Evolutionary conservation across 306 rosid genomes (phyloP).

Genomic region (Neltuma alba): DNA sequence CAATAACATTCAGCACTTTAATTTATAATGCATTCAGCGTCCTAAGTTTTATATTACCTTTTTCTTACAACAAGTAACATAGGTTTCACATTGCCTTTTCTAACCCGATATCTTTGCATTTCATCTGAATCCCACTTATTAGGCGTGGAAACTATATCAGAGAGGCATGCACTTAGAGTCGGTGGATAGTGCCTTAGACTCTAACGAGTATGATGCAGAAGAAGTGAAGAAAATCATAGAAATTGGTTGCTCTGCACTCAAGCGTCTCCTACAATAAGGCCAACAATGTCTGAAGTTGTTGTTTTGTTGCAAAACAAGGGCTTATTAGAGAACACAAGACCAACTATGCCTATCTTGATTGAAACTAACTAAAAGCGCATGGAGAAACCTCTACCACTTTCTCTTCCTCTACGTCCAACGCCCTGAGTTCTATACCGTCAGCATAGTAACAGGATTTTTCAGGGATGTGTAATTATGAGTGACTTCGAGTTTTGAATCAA

Average conservation of each 20-base stretch:
- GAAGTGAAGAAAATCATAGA: slow-evolving; percentile 9
- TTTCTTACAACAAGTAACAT: too few relatives aligned
- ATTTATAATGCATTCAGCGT: too few relatives aligned
- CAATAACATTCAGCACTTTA: too few relatives aligned
- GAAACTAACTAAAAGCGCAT: not conserved
- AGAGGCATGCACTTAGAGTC: not conserved
- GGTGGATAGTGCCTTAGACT: not conserved
- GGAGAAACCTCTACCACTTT: too few relatives aligned
- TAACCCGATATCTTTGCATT: not conserved
- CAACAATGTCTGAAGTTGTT: not conserved
- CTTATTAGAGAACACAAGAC: not conserved
- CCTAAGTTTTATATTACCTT: too few relatives aligned
- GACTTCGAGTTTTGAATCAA: too few relatives aligned
- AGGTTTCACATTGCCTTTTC: too few relatives aligned
- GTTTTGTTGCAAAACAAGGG: not conserved
- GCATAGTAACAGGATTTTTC: too few relatives aligned
- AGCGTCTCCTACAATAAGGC: not conserved
- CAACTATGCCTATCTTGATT: not conserved
- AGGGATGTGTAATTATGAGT: not conserved
- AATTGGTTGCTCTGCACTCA: not conserved
- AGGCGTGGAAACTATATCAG: not conserved
- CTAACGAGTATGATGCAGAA: not conserved
- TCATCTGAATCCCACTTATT: not conserved
- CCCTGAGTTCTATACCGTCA: not conserved
- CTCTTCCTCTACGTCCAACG: not conserved